Percentiles rank a stretch among this genome's conserved stretches.
Evolutionary conservation across 768 basidiomycete species (phyloP).

Genomic region (Mycena olivaceomarginata): DNA sequence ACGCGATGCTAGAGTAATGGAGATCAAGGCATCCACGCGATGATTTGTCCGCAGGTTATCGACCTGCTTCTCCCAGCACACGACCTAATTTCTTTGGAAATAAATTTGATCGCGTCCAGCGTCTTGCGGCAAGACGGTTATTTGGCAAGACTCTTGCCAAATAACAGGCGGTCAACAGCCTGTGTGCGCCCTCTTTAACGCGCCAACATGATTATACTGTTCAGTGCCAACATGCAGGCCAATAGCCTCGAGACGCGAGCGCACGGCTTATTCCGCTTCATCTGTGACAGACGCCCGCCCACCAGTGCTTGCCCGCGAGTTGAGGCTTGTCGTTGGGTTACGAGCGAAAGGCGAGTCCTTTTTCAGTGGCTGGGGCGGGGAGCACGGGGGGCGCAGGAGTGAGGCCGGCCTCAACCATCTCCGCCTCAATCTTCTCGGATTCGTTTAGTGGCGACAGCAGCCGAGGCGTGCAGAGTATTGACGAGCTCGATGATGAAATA

Average conservation of each 20-base stretch:
- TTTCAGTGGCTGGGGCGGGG: constrained; percentile 61
- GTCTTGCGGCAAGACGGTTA: no score
- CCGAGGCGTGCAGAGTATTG: constrained; percentile 82
- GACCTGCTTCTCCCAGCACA: constrained; percentile 96
- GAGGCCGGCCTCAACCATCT: constrained; percentile 88
- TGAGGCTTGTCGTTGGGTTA: constrained; percentile 66
- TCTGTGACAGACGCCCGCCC: constrained; percentile 62
- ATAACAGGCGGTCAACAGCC: constrained; percentile 84
- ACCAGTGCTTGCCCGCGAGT: constrained; percentile 57
- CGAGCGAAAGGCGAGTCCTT: constrained; percentile 62
- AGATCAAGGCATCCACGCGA: constrained; percentile 70
- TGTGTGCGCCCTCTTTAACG: constrained; percentile 57
- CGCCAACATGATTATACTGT: constrained; percentile 71
- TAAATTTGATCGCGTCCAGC: constrained; percentile 94
- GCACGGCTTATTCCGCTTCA: constrained; percentile 85
- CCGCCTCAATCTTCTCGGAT: constrained; percentile 80
- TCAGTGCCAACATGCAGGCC: constrained; percentile 93
- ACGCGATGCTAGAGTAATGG: not conserved
- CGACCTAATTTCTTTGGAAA: constrained; percentile 96
- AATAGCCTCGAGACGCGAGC: constrained; percentile 85
- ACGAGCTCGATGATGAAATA: constrained; percentile 92
- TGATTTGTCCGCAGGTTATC: constrained; percentile 98
- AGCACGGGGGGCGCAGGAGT: constrained; percentile 67
- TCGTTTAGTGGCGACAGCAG: constrained; percentile 82
- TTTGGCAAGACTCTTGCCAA: no score